phyloP scores from a whole-genome alignment of 257 asterid species.

The Solanum pennellii region DNA sequence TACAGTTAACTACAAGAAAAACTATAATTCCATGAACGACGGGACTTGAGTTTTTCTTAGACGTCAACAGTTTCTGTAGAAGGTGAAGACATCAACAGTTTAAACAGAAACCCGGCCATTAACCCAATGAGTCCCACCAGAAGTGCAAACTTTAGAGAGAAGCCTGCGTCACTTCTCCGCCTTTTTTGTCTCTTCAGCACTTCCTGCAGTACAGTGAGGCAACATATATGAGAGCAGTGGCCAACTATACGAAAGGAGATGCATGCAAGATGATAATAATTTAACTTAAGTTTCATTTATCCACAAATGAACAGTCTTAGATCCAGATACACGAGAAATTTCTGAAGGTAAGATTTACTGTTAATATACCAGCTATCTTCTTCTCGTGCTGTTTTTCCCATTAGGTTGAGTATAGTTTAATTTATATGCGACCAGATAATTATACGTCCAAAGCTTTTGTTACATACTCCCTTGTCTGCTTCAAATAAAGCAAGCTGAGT shows the following conservation, averaged over 20 bases:
- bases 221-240: not conserved
- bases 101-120: slow-evolving; percentile 26
- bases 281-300: not conserved
- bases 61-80: slow-evolving; percentile 19
- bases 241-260: not conserved
- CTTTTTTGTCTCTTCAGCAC: slow-evolving; percentile 23
- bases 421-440: not conserved
- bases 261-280: not conserved
- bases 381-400: not conserved
- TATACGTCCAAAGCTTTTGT: not conserved
- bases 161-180: slow-evolving; percentile 16
- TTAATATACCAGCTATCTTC: not conserved
- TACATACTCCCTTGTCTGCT: not conserved
- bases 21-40: not conserved
- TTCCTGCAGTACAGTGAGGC: slow-evolving; percentile 15
- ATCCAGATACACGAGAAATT: not conserved
- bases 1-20: slow-evolving; percentile 9
- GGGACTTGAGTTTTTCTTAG: slow-evolving; percentile 8
- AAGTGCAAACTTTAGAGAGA: slow-evolving; percentile 28
- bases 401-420: not conserved
- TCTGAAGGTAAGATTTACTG: not conserved
- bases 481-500: not conserved
- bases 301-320: not conserved
- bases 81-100: slow-evolving; percentile 22
- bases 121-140: slow-evolving; percentile 37